A percentile compares a stretch with the other conserved stretches of the same genome.
These are phyloP conservation scores for Cinnamomum micranthum DNA, from an alignment of 164 flowering plant species.

Conservation along the genomic window DNA sequence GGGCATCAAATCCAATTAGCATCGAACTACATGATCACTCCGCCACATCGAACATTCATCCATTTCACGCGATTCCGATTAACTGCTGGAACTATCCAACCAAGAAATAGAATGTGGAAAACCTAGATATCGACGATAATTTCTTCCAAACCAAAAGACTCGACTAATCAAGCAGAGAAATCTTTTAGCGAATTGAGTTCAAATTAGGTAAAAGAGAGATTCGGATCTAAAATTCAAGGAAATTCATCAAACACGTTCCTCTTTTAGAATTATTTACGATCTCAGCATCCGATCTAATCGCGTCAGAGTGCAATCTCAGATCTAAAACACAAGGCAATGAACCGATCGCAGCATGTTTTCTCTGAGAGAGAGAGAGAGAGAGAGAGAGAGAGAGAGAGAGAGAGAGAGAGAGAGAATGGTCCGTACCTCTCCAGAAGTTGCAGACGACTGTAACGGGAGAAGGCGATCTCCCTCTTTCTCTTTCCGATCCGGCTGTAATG, in stretches of 20 bases:
- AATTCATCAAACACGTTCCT: neutral
- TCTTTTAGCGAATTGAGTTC: too few species aligned
- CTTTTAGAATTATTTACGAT: neutral
- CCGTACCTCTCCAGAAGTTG: constrained; percentile 86
- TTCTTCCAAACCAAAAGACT: too few species aligned
- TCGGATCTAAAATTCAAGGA: neutral
- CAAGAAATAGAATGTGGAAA: neutral
- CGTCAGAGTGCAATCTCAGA: neutral
- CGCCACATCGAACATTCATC: neutral
- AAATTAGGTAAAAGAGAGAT: too few species aligned
- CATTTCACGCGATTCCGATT: neutral
- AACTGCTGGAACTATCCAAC: neutral
- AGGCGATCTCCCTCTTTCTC: constrained; percentile 63
- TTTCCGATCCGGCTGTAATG: constrained; percentile 48
- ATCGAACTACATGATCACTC: neutral
- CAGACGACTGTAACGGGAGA: constrained; percentile 63
- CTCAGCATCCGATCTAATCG: neutral
- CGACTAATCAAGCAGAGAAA: too few species aligned
- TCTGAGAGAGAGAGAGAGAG: neutral
- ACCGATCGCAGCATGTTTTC: neutral
- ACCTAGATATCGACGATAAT: neutral
- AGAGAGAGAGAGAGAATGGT: too few species aligned
- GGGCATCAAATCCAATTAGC: neutral
- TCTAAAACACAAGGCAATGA: neutral
- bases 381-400: neutral